These are phyloP conservation scores for Sporisorium scitamineum DNA, from an alignment of 1,284 basidiomycete species.

Conservation along the genomic window DNA sequence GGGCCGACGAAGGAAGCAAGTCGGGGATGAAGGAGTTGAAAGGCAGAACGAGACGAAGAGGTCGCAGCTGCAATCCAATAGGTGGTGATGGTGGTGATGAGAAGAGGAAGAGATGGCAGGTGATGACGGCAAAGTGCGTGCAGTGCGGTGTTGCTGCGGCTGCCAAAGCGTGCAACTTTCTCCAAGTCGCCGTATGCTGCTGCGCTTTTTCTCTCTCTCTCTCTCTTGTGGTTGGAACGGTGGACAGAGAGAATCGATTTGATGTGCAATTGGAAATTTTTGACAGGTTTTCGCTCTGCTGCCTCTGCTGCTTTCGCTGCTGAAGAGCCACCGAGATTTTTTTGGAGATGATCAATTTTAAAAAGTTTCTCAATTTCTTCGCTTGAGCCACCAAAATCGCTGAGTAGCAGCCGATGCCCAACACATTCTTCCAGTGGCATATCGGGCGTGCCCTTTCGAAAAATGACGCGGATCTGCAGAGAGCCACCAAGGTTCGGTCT, in stretches of 20 bases:
- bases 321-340: neutral
- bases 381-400: slow-evolving; percentile 6
- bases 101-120: neutral
- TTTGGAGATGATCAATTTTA: neutral
- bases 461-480: neutral
- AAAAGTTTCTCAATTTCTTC: slow-evolving; percentile 15
- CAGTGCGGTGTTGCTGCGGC: neutral
- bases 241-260: slow-evolving; percentile 8
- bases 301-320: neutral
- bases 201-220: neutral
- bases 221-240: slow-evolving; percentile 11
- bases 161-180: neutral
- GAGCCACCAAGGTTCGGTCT: neutral
- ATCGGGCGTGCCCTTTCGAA: neutral
- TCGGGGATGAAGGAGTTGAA: neutral
- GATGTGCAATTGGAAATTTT: slow-evolving; percentile 4
- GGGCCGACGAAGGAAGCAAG: slow-evolving; percentile 12
- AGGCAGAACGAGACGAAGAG: slow-evolving; percentile 25
- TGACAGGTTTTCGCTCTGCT: slow-evolving; percentile 1
- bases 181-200: slow-evolving; percentile 4
- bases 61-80: slow-evolving; percentile 25
- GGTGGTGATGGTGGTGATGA: slow-evolving; percentile 19
- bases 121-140: slow-evolving; percentile 16
- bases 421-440: neutral
- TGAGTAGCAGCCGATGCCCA: neutral